Conservation (phyloP, 225 moss, liverwort and hornwort species). For the Rhytidiadelphus loreus region DNA sequence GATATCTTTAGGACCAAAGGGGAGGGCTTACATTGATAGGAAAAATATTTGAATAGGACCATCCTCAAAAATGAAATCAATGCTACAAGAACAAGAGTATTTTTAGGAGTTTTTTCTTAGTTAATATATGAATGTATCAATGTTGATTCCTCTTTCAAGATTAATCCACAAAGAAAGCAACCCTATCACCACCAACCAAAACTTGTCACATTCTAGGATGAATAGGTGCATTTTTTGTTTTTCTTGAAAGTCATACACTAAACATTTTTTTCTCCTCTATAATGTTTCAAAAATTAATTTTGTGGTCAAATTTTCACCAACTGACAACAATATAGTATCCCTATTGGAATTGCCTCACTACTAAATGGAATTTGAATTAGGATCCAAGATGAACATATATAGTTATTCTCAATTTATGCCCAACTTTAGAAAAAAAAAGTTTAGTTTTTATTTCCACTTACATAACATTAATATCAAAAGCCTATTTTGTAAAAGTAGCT, state of each 20-base stretch:
- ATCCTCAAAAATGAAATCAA: not conserved
- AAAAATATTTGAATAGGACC: not conserved
- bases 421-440: not conserved
- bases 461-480: not conserved
- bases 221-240: not conserved
- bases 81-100: too few relatives aligned
- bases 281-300: not conserved
- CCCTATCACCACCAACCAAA: not conserved
- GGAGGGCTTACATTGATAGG: not conserved
- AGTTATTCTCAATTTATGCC: accelerated
- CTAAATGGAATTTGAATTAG: not conserved
- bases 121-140: not conserved
- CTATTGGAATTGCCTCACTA: not conserved
- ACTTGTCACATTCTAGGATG: not conserved
- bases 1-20: not conserved
- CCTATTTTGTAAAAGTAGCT: not conserved
- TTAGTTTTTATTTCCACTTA: accelerated
- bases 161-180: not conserved
- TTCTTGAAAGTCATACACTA: too few relatives aligned
- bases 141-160: not conserved
- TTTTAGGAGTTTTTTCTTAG: not conserved
- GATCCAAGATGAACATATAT: not conserved
- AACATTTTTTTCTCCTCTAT: not conserved
- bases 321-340: not conserved
- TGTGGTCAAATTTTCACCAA: not conserved